Percentiles rank a stretch among this genome's conserved stretches.
These are phyloP conservation scores for Hypoxylon sp. DNA, from an alignment of 2,329 filamentous ascomycete species.

Conservation along the genomic window DNA sequence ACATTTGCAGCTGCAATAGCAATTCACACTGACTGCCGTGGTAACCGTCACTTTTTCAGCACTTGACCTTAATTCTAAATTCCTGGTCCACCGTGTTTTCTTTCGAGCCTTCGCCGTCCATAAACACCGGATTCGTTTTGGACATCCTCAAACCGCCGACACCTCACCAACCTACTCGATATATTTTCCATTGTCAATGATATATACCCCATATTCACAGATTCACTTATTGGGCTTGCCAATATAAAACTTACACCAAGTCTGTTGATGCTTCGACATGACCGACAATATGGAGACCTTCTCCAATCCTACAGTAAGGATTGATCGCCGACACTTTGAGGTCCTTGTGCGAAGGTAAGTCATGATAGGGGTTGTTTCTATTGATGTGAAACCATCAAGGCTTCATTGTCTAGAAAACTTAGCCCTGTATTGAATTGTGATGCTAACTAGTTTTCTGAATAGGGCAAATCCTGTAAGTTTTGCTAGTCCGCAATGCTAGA, in stretches of 20 bases:
- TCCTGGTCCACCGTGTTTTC: background rate
- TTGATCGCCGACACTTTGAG: background rate
- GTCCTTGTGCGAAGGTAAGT: conserved; percentile 68
- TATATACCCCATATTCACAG: background rate
- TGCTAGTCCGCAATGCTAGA: conserved; percentile 28
- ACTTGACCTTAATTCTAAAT: background rate
- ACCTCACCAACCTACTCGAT: background rate
- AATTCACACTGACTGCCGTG: background rate
- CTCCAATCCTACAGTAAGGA: background rate
- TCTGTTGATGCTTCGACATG: background rate
- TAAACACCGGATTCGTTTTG: background rate
- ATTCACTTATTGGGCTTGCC: background rate
- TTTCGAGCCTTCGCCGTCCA: background rate
- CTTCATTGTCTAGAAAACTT: background rate
- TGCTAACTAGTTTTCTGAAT: conserved; percentile 34
- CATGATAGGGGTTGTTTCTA: background rate
- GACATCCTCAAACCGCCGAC: background rate
- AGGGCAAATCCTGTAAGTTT: conserved; percentile 51
- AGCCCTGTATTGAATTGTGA: background rate
- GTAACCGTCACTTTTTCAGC: background rate
- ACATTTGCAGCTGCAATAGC: background rate
- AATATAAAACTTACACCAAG: background rate
- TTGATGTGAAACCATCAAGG: background rate
- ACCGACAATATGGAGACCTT: background rate
- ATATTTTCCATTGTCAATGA: background rate